Evolutionary conservation across 129 eudicot genomes (phyloP).

Genomic region (Logfia minima): DNA sequence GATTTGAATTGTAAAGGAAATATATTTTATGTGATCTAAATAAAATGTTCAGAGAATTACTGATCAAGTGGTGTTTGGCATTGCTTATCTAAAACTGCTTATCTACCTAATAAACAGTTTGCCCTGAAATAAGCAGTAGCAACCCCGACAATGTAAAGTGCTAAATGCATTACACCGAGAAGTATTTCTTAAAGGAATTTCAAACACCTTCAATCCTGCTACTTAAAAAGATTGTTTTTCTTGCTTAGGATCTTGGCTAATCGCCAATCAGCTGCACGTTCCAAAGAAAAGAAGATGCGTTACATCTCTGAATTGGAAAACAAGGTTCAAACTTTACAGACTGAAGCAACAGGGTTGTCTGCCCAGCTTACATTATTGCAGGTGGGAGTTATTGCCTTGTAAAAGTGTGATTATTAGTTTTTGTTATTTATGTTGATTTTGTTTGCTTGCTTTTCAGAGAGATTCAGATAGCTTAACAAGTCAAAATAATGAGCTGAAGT

Average conservation of each 20-base stretch:
- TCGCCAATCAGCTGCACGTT: conserved; percentile 95
- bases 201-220: neutral
- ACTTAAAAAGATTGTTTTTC: conserved; percentile 11
- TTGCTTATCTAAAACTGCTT: too few relatives aligned
- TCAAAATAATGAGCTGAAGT: conserved; percentile 79
- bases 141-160: too few relatives aligned
- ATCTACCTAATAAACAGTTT: too few relatives aligned
- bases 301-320: conserved; percentile 84
- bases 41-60: neutral
- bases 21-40: neutral
- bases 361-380: conserved; percentile 83
- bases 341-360: conserved; percentile 83
- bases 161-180: too few relatives aligned
- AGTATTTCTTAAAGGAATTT: too few relatives aligned
- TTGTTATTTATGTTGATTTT: neutral
- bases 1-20: neutral
- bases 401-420: neutral
- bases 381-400: conserved; percentile 32
- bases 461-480: conserved; percentile 67
- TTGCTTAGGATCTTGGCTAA: conserved; percentile 79
- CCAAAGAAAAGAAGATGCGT: conserved; percentile 83
- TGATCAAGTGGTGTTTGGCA: neutral
- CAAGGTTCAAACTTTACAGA: conserved; percentile 88
- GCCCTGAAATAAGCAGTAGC: too few relatives aligned
- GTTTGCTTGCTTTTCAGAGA: conserved; percentile 46